These are phyloP conservation scores for Tubosaeta sp. DNA, from an alignment of 768 basidiomycete species.

Conservation along the genomic window DNA sequence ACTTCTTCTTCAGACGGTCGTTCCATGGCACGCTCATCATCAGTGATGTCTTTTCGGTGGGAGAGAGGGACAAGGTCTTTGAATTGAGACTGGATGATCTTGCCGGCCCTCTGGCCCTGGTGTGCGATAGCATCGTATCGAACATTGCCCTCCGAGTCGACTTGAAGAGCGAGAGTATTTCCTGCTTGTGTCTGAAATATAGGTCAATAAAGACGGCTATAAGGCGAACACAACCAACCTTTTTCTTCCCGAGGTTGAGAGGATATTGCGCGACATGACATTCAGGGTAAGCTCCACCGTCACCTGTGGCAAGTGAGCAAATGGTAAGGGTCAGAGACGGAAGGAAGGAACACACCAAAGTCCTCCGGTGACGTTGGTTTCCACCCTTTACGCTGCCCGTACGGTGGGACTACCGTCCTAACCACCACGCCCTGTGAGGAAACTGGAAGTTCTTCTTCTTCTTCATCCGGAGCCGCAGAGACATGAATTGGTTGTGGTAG, in stretches of 20 bases:
- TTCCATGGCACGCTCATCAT: constrained; percentile 73
- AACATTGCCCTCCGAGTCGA: constrained; percentile 94
- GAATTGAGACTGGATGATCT: constrained; percentile 90
- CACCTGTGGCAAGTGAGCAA: constrained; percentile 41
- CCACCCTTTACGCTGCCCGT: constrained; percentile 86
- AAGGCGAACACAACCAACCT: constrained; percentile 45
- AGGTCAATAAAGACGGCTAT: not conserved
- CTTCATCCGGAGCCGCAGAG: constrained; percentile 54
- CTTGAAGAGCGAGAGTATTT: constrained; percentile 94
- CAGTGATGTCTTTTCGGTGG: constrained; percentile 83
- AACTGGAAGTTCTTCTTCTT: constrained; percentile 40
- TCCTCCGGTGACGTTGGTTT: constrained; percentile 78
- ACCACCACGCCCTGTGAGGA: constrained; percentile 42
- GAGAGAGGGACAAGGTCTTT: constrained; percentile 94
- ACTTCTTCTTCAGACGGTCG: constrained; percentile 93
- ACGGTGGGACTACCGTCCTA: constrained; percentile 65
- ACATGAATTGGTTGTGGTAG: constrained; percentile 65
- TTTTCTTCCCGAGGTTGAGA: constrained; percentile 91
- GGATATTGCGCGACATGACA: constrained; percentile 98
- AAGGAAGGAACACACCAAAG: constrained; percentile 55
- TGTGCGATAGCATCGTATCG: constrained; percentile 96
- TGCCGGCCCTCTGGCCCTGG: constrained; percentile 87
- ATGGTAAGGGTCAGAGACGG: not conserved
- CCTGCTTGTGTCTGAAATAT: constrained; percentile 74
- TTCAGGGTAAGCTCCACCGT: constrained; percentile 89